Conservation (phyloP, 768 basidiomycete species). For the Butyriboletus loyo region DNA sequence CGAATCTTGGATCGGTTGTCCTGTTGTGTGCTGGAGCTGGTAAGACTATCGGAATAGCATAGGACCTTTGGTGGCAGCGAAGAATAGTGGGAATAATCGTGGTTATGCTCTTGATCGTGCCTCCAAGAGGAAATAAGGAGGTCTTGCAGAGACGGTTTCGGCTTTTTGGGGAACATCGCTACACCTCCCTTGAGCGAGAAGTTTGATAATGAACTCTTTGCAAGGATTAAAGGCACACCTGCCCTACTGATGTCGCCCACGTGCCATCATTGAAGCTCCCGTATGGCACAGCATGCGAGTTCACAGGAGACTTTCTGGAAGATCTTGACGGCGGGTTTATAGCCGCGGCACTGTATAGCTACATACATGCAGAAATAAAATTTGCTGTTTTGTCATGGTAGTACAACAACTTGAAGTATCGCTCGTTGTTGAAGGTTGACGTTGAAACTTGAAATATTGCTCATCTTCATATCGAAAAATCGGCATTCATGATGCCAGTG, state of each 20-base stretch:
- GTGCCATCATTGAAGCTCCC: no score
- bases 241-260: background rate
- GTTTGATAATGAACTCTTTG: background rate
- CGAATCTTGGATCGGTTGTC: background rate
- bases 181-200: no score
- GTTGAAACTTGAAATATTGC: no score
- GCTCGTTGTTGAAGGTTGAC: background rate
- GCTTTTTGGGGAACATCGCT: background rate
- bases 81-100: background rate
- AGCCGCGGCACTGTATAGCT: no score
- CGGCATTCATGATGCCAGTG: no score
- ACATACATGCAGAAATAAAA: background rate
- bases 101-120: background rate
- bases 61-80: background rate
- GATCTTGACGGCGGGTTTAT: background rate
- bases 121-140: slow-evolving; percentile 2
- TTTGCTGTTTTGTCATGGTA: background rate
- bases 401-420: background rate
- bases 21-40: background rate
- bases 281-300: background rate
- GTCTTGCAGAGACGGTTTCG: background rate
- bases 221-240: background rate
- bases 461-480: background rate
- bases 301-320: background rate
- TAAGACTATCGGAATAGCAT: background rate